These are phyloP conservation scores for Ephemerocybe angulata DNA, from an alignment of 768 basidiomycete genomes.

Conservation along the genomic window DNA sequence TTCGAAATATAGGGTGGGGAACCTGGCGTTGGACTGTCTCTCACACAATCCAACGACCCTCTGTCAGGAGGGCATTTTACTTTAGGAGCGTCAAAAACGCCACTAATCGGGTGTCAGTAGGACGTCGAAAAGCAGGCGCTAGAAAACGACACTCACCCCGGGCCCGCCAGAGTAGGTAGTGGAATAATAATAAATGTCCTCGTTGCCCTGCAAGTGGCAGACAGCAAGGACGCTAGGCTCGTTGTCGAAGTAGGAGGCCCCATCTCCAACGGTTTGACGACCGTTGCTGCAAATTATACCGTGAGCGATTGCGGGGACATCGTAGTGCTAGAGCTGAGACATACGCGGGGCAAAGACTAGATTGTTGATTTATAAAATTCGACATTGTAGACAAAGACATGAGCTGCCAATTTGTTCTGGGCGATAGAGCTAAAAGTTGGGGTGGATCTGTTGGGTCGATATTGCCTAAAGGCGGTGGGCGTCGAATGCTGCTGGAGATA, in stretches of 20 bases:
- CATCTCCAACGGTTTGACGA: constrained; percentile 95
- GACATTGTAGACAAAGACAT: constrained; percentile 75
- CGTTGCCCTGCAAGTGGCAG: constrained; percentile 76
- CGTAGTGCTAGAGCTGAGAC: constrained; percentile 21
- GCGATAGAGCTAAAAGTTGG: neutral
- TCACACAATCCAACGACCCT: constrained; percentile 96
- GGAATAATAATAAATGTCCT: constrained; percentile 87
- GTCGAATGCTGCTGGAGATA: constrained; percentile 11
- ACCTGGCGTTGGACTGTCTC: constrained; percentile 79
- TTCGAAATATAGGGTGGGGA: constrained; percentile 48
- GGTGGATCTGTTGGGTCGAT: neutral
- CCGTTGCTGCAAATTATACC: constrained; percentile 66
- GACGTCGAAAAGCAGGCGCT: neutral
- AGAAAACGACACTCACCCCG: constrained; percentile 51
- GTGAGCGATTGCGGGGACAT: constrained; percentile 14
- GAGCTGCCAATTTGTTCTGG: constrained; percentile 71
- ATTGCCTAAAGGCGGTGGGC: constrained; percentile 4
- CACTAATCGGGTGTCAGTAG: constrained; percentile 47
- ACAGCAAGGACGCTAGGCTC: constrained; percentile 81
- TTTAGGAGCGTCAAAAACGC: constrained; percentile 92
- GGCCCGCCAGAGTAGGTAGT: constrained; percentile 94
- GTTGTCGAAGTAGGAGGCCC: constrained; percentile 80
- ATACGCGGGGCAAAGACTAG: constrained; percentile 95
- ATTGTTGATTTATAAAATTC: constrained; percentile 72
- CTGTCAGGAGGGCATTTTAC: constrained; percentile 92